phyloP scores from a whole-genome alignment of 306 rosid genomes.

The Inga leiocalycina region DNA sequence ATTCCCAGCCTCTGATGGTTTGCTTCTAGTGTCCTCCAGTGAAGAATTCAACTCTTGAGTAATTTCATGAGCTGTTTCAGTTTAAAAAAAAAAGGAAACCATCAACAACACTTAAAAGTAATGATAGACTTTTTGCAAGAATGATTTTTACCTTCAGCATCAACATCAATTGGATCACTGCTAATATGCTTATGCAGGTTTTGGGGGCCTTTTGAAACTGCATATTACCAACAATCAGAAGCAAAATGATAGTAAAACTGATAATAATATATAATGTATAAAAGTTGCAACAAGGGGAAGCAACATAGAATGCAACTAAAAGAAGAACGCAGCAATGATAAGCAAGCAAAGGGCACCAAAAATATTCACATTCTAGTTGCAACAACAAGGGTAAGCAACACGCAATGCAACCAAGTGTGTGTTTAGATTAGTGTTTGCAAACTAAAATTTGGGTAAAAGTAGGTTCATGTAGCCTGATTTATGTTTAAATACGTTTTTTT shows the following conservation, averaged over 20 bases:
- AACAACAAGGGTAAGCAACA: neutral
- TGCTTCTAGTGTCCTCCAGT: conserved; percentile 17
- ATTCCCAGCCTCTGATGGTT: conserved; percentile 31
- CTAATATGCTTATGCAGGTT: conserved; percentile 3
- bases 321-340: neutral
- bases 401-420: neutral
- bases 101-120: neutral
- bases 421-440: neutral
- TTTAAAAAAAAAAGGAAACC: conserved; percentile 13
- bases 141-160: conserved; percentile 43
- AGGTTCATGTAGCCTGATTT: too few species aligned
- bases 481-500: too few species aligned
- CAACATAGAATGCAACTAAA: neutral
- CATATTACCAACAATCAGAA: conserved; percentile 6
- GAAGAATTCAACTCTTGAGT: conserved; percentile 26
- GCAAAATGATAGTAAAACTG: neutral
- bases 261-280: neutral
- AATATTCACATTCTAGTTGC: neutral
- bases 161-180: conserved; percentile 48
- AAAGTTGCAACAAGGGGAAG: neutral
- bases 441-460: neutral
- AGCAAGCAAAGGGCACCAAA: neutral
- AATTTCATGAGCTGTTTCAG: conserved; percentile 24
- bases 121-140: conserved; percentile 15
- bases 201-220: conserved; percentile 39